A percentile compares a stretch with the other conserved stretches of the same genome.
Evolutionary conservation across 352 stramenopile species (phyloP).

Genomic region (Phytophthora fragariae): DNA sequence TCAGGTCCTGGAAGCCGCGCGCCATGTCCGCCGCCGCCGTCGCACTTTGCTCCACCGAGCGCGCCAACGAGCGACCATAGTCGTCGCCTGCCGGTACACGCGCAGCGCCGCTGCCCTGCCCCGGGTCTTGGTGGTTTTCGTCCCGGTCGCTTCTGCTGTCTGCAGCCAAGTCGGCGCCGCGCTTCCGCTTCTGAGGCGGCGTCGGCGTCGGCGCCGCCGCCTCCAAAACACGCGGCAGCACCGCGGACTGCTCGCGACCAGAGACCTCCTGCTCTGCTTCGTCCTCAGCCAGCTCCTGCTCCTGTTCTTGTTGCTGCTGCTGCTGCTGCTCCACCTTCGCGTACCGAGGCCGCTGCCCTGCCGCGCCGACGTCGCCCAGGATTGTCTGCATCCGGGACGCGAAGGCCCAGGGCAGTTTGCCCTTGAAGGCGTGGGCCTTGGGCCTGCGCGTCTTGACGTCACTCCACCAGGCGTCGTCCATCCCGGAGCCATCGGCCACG

Average conservation of each 20-base stretch:
- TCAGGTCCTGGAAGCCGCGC: slow-evolving; percentile 53
- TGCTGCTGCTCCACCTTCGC: background rate
- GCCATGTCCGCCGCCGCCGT: slow-evolving; percentile 54
- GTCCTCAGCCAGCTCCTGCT: background rate
- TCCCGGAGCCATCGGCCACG: slow-evolving; percentile 33
- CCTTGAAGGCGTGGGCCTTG: slow-evolving; percentile 65
- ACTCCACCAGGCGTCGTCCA: slow-evolving; percentile 61
- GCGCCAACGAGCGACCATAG: slow-evolving; percentile 43
- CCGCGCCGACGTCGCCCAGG: slow-evolving; percentile 35
- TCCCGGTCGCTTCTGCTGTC: background rate
- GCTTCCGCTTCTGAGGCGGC: slow-evolving; percentile 22
- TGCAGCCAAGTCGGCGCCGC: slow-evolving; percentile 3
- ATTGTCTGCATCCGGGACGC: slow-evolving; percentile 58
- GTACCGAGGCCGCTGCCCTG: background rate
- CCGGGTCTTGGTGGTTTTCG: background rate
- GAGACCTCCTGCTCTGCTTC: background rate
- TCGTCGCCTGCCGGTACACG: slow-evolving; percentile 2
- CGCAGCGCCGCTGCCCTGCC: background rate
- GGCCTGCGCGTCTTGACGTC: slow-evolving; percentile 50
- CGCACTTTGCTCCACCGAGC: slow-evolving; percentile 62
- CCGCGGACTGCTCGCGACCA: background rate
- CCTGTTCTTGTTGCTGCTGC: background rate
- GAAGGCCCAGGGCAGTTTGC: slow-evolving; percentile 62
- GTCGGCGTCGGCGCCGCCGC: background rate
- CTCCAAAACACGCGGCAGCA: background rate